Conservation (phyloP, 768 basidiomycete genomes). For the Lentinus brumalis region DNA sequence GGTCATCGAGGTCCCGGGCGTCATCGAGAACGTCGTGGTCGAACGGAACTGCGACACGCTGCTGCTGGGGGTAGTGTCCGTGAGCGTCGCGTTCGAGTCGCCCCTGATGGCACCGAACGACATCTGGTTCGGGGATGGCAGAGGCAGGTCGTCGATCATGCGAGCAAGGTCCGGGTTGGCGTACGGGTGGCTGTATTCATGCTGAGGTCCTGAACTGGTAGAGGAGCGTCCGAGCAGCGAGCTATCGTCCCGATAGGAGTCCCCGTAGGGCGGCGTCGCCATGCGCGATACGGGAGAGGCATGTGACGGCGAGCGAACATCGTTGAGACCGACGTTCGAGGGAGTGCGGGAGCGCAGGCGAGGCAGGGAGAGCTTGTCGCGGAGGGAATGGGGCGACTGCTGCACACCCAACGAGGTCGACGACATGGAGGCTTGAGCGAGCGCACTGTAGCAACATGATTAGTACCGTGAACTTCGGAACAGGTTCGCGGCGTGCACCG, state of each 20-base stretch:
- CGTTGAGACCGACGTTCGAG: constrained; percentile 25
- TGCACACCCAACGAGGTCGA: constrained; percentile 50
- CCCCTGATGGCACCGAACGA: constrained; percentile 41
- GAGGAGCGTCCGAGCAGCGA: not conserved
- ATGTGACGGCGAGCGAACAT: constrained; percentile 7
- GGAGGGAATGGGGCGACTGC: constrained; percentile 35
- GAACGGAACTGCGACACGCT: constrained; percentile 33
- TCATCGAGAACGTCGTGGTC: constrained; percentile 27
- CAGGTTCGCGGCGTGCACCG: constrained; percentile 1
- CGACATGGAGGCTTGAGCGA: constrained; percentile 64
- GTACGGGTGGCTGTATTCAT: constrained; percentile 67
- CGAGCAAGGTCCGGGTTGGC: constrained; percentile 73
- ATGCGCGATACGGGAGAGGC: constrained; percentile 16
- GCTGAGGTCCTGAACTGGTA: constrained; percentile 23
- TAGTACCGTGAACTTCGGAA: too few species aligned
- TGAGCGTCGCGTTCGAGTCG: constrained; percentile 56
- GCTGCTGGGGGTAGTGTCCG: constrained; percentile 38
- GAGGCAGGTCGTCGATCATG: constrained; percentile 13
- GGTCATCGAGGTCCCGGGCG: constrained; percentile 29
- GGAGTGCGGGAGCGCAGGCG: constrained; percentile 37
- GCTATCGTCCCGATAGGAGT: constrained; percentile 11
- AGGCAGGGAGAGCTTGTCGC: constrained; percentile 47
- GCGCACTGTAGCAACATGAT: constrained; percentile 41
- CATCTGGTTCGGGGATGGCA: constrained; percentile 26
- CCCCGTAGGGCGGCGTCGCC: constrained; percentile 6